Percentiles rank a stretch among this genome's conserved stretches.
Conservation (phyloP, 352 stramenopile genomes). For the Phytopythium ostracodes region DNA sequence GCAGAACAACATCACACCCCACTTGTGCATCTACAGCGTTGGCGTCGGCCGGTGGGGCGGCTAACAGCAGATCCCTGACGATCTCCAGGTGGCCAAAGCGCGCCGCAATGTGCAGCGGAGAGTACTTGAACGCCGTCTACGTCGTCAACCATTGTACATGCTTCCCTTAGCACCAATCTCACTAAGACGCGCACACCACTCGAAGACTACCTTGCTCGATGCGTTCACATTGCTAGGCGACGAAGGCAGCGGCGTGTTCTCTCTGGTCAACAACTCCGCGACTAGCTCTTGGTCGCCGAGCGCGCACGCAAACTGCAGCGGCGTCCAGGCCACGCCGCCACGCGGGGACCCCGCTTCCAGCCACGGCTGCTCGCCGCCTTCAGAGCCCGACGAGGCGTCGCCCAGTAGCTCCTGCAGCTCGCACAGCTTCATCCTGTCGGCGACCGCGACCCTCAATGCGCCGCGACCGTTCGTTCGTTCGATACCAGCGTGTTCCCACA, state of each 20-base stretch:
- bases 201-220: background rate
- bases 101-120: slow-evolving; percentile 64
- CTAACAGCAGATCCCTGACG: slow-evolving; percentile 42
- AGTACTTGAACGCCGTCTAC: slow-evolving; percentile 62
- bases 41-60: slow-evolving; percentile 11
- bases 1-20: slow-evolving; percentile 17
- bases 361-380: background rate
- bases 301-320: slow-evolving; percentile 72
- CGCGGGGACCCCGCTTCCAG: slow-evolving; percentile 58
- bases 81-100: slow-evolving; percentile 48
- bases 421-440: background rate
- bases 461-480: background rate
- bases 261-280: slow-evolving; percentile 13
- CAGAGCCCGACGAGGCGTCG: background rate
- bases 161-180: too few relatives aligned
- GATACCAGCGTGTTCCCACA: background rate
- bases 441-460: background rate
- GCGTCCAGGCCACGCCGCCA: slow-evolving; percentile 59
- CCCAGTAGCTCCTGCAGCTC: slow-evolving; percentile 3
- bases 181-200: too few relatives aligned
- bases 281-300: slow-evolving; percentile 52
- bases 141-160: too few relatives aligned
- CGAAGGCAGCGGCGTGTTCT: slow-evolving; percentile 7
- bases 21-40: slow-evolving; percentile 29
- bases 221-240: slow-evolving; percentile 14